Conservation (phyloP, 1,284 basidiomycete genomes). For the Leccinum fuscescens region DNA sequence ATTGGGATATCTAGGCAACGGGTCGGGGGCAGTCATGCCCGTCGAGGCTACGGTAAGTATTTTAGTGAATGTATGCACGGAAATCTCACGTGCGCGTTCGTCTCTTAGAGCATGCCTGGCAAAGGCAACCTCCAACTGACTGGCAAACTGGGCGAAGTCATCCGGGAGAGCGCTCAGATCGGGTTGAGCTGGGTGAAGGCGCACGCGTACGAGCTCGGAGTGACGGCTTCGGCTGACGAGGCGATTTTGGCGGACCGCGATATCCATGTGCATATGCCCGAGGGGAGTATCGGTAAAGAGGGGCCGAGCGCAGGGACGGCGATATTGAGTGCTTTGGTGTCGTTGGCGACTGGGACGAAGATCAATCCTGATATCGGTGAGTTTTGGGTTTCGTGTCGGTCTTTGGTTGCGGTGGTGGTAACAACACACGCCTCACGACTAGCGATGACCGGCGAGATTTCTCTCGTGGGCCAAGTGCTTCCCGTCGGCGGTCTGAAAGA, state of each 20-base stretch:
- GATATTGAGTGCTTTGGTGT: slow-evolving; percentile 87
- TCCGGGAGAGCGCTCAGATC: slow-evolving; percentile 94
- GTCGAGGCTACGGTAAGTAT: slow-evolving; percentile 84
- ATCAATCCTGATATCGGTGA: slow-evolving; percentile 85
- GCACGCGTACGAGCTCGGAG: slow-evolving; percentile 86
- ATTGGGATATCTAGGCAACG: slow-evolving; percentile 94
- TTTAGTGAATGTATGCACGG: background rate
- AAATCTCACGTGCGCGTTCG: background rate
- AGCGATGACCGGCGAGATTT: slow-evolving; percentile 97
- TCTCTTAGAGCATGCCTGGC: slow-evolving; percentile 80
- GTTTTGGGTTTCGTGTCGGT: slow-evolving; percentile 24
- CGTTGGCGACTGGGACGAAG: slow-evolving; percentile 81
- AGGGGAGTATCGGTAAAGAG: slow-evolving; percentile 75
- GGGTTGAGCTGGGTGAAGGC: slow-evolving; percentile 91
- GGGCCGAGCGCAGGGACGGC: slow-evolving; percentile 87
- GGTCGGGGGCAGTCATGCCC: slow-evolving; percentile 95
- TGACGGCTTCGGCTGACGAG: slow-evolving; percentile 70
- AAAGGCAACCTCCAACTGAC: slow-evolving; percentile 89
- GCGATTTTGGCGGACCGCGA: slow-evolving; percentile 83
- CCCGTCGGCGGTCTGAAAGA: slow-evolving; percentile 94
- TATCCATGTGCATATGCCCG: slow-evolving; percentile 94
- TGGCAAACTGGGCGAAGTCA: slow-evolving; percentile 97
- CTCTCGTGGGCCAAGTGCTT: slow-evolving; percentile 87
- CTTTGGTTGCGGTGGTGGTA: background rate
- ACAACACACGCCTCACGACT: background rate